Base-by-base conservation (phyloP, 805 yeast genomes). In the Lipomyces oligophaga region DNA sequence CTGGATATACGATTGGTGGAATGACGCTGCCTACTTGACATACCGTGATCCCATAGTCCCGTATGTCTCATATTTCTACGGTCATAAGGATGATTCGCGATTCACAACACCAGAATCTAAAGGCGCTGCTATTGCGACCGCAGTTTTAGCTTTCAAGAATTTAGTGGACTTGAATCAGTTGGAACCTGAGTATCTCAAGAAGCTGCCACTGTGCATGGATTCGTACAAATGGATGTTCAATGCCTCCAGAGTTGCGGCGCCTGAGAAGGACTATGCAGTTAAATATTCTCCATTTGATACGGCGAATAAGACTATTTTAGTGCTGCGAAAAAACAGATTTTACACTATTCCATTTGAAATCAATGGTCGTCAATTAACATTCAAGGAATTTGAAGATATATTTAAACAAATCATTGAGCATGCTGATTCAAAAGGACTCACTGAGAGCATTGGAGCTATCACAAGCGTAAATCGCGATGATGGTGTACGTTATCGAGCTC, bases 1-100 rank as follows among this genome's bases (percentile, higher is more conserved):
- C 66, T 90, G 98, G 98, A 74, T 90, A 60, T 77, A 84, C 38
- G 82, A 78, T 50, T 87, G 83, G 75, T 90, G 98, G 98, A 95
- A 90, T 66, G 83, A 85, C 60, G 85, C 84, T 58, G 95, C 96
- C 18, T 90, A 90, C 68, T 72, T 90, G 72, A 80, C 83, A 33
- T 89, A 87, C 70, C 76, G 93, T 57, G 97, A 87, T 66, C 95
- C 97, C 0, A 85, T 90, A n/a, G 85, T 85, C 22, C 97, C 97
- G 10, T 89, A 81, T 63, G 96, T 87, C 30, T 84, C 95, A 18
- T 90, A 90, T 71, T 93, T 87, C 59, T 90, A 78, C 69, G 76
- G 81, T 43, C 96, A 90, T 70, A 82, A 78, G 65, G 90, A 85
- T 59, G 66, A 83, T 51, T 53, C 55, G 25, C 58, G 59, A 28